Evolutionary conservation across 2,329 filamentous ascomycete genomes (phyloP), one percentile per base, ranked within the genome.

Genomic region (Leptoxyphium fumago): DNA sequence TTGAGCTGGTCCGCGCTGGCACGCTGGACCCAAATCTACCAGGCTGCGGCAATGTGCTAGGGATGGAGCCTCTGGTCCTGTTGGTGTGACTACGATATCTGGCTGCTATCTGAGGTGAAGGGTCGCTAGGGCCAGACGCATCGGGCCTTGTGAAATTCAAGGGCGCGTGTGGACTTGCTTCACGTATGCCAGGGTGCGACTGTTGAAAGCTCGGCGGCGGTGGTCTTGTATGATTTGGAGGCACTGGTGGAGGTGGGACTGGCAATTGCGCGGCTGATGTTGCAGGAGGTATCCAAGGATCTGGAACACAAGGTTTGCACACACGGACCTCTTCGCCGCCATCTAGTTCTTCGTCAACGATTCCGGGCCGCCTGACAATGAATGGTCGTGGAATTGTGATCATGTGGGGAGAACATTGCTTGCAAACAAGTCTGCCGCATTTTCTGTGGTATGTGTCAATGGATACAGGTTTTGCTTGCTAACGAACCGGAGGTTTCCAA

Each of bases 361-460:
- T 41, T 28, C 48, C 51, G 1, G 83, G 82, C 2, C 84, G 83
- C 40, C 82, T 81, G 21, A 95, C 87, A 51, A 96, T 94, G 61
- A 85, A 96, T 58, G 91, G 84, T 51, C 88, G 77, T 1, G 89
- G 89, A 50, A 96, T 95, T 2, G 84, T 94, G 58, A 96, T 96
- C 48, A 87, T 78, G 62, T 96, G 89, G 2, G 89, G 89, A 2
- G 89, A 95, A 66, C 89, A 96, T 15, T 78, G 72, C 46, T 80
- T 79, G 63, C 89, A 96, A 18, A 96, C 89, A 8, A 96, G 88
- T 48, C 87, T 73, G 39, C 89, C 89, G 60, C 89, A 96, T 74
- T 94, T 95, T 52, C 38, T 40, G 38, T 17, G 38, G 2, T 13
- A 39, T 4, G 29, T 50, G 17, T 30, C 32, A 40, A 18, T 30